Evolutionary conservation across 2,329 filamentous ascomycete species (phyloP).

Genomic region (Westerdykella aurantiaca): DNA sequence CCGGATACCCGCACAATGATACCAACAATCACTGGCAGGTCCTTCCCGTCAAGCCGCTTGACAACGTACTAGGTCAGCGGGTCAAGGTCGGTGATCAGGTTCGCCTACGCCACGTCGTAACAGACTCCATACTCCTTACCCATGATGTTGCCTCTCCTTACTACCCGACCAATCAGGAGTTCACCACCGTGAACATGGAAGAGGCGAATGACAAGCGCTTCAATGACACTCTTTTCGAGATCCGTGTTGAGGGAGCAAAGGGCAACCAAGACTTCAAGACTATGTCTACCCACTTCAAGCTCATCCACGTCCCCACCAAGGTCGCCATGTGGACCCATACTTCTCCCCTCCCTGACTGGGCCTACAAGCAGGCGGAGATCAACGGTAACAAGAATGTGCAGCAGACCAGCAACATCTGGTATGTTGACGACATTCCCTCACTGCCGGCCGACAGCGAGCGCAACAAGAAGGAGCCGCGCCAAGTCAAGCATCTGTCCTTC

Average conservation of each 20-base stretch:
- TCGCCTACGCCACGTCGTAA: conserved; percentile 78
- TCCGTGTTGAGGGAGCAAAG: conserved; percentile 85
- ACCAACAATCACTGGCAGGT: conserved; percentile 99
- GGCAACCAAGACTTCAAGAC: conserved; percentile 78
- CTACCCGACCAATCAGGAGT: conserved; percentile 97
- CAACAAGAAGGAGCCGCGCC: conserved; percentile 65
- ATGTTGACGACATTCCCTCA: conserved; percentile 83
- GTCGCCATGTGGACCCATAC: conserved; percentile 99
- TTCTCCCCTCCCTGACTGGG: conserved; percentile 94
- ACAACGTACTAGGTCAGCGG: conserved; percentile 53
- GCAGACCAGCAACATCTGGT: conserved; percentile 90
- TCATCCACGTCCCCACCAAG: conserved; percentile 89
- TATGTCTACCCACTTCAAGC: conserved; percentile 87
- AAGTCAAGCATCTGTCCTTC: conserved; percentile 82
- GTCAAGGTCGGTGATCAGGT: conserved; percentile 83
- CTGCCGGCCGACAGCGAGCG: conserved; percentile 66
- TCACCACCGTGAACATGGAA: conserved; percentile 72
- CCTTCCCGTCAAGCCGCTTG: conserved; percentile 54
- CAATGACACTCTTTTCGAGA: conserved; percentile 89
- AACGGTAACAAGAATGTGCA: conserved; percentile 96
- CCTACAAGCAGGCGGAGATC: conserved; percentile 94
- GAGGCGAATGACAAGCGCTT: conserved; percentile 67
- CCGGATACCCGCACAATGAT: conserved; percentile 95
- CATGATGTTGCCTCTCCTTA: conserved; percentile 97
- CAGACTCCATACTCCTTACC: conserved; percentile 78